Evolutionary conservation across 1,284 basidiomycete genomes (phyloP).

Genomic region (Boletus mariae): DNA sequence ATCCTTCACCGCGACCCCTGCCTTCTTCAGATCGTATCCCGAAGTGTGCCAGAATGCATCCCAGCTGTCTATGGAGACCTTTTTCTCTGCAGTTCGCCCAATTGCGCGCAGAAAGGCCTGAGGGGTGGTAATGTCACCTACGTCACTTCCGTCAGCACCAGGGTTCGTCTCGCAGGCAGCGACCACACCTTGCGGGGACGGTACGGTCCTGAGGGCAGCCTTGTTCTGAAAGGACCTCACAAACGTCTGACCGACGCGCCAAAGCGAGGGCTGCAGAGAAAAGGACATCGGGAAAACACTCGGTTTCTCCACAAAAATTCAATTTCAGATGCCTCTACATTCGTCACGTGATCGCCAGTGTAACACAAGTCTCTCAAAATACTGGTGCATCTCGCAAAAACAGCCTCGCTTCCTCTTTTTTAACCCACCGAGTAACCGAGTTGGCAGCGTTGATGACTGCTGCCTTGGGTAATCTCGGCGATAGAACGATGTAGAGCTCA

Average conservation of each 20-base stretch:
- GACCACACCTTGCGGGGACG: constrained; percentile 20
- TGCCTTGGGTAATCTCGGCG: constrained; percentile 81
- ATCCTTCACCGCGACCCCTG: constrained; percentile 62
- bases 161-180: background rate
- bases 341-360: constrained; percentile 20
- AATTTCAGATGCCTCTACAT: background rate
- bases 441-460: constrained; percentile 86
- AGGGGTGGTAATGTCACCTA: constrained; percentile 47
- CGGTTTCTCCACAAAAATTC: background rate
- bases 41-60: constrained; percentile 62
- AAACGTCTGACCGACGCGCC: constrained; percentile 17
- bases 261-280: constrained; percentile 19
- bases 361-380: constrained; percentile 48
- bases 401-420: constrained; percentile 76
- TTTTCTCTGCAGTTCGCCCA: constrained; percentile 62
- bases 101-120: constrained; percentile 69
- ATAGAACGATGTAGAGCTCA: constrained; percentile 84
- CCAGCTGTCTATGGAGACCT: constrained; percentile 60
- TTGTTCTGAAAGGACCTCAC: constrained; percentile 41
- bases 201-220: constrained; percentile 34
- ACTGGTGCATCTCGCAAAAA: constrained; percentile 88
- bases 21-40: constrained; percentile 57
- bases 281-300: constrained; percentile 19
- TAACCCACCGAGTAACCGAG: constrained; percentile 85
- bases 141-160: constrained; percentile 11